Evolutionary conservation across 1,139 yeast species (phyloP).

Genomic region (Hanseniaspora uvarum): DNA sequence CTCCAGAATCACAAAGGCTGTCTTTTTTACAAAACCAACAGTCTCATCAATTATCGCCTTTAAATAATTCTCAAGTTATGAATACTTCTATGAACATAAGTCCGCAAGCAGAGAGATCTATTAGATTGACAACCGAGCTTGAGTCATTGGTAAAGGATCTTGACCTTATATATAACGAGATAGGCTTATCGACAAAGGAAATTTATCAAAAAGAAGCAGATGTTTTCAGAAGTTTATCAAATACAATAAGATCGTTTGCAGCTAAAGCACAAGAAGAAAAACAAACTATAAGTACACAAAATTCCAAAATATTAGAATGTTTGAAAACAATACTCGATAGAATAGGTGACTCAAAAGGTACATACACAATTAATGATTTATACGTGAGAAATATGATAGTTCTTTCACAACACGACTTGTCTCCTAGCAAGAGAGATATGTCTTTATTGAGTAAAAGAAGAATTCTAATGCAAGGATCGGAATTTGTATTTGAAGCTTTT

Average conservation of each 20-base stretch:
- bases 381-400: constrained; percentile 33
- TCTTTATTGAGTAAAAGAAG: constrained; percentile 31
- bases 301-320: constrained; percentile 28
- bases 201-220: constrained; percentile 32
- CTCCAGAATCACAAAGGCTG: constrained; percentile 13
- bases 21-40: constrained; percentile 14
- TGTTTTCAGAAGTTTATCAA: constrained; percentile 32
- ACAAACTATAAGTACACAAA: constrained; percentile 27
- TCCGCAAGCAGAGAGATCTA: constrained; percentile 27
- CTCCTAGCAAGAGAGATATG: constrained; percentile 28
- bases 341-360: constrained; percentile 32
- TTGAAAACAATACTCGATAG: constrained; percentile 29
- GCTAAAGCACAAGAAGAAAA: constrained; percentile 31
- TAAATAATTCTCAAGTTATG: constrained; percentile 3
- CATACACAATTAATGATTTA: constrained; percentile 34
- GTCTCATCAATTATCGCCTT: constrained; percentile 6
- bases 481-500: constrained; percentile 25
- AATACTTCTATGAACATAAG: constrained; percentile 18
- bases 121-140: constrained; percentile 30
- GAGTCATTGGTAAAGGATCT: constrained; percentile 30
- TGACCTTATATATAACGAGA: constrained; percentile 32
- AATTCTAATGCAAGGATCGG: constrained; percentile 28
- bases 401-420: constrained; percentile 24
- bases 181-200: constrained; percentile 34
- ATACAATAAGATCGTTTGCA: constrained; percentile 31